A percentile compares a stretch with the other conserved stretches of the same genome.
phyloP scores from a whole-genome alignment of 345 rosid species.

The Gossypium bickii region DNA sequence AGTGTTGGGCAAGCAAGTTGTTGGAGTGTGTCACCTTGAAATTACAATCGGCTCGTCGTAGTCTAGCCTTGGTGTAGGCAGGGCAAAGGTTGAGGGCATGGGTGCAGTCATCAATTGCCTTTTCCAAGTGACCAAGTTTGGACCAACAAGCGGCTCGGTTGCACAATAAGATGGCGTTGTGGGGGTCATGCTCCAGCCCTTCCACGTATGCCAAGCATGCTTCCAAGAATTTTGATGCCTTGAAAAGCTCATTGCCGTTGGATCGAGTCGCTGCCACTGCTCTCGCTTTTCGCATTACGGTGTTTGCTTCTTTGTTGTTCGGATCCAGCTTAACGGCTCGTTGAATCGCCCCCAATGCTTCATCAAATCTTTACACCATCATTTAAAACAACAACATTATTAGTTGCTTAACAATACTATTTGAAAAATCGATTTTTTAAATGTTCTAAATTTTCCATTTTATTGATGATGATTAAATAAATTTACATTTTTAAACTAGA shows the following conservation, averaged over 20 bases:
- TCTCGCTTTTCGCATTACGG: slow-evolving; percentile 39
- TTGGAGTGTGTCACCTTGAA: slow-evolving; percentile 48
- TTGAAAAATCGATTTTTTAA: neutral
- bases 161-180: slow-evolving; percentile 76
- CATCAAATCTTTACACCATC: slow-evolving; percentile 46
- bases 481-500: too few relatives aligned
- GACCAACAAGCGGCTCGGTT: slow-evolving; percentile 79
- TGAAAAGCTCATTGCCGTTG: slow-evolving; percentile 70
- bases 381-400: neutral
- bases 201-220: slow-evolving; percentile 62
- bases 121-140: slow-evolving; percentile 58
- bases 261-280: slow-evolving; percentile 61
- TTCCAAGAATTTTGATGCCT: slow-evolving; percentile 44
- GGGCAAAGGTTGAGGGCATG: slow-evolving; percentile 66
- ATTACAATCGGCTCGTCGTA: slow-evolving; percentile 79
- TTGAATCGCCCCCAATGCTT: slow-evolving; percentile 61
- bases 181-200: slow-evolving; percentile 66
- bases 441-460: too few relatives aligned
- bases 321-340: slow-evolving; percentile 64
- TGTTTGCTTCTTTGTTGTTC: slow-evolving; percentile 56
- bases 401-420: neutral
- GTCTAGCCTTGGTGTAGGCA: slow-evolving; percentile 66
- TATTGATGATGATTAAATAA: too few relatives aligned
- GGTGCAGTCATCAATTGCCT: slow-evolving; percentile 68
- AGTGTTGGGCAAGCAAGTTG: neutral